These are phyloP conservation scores for Taphrina communis DNA, from an alignment of 1,139 yeast genomes.

Conservation along the genomic window DNA sequence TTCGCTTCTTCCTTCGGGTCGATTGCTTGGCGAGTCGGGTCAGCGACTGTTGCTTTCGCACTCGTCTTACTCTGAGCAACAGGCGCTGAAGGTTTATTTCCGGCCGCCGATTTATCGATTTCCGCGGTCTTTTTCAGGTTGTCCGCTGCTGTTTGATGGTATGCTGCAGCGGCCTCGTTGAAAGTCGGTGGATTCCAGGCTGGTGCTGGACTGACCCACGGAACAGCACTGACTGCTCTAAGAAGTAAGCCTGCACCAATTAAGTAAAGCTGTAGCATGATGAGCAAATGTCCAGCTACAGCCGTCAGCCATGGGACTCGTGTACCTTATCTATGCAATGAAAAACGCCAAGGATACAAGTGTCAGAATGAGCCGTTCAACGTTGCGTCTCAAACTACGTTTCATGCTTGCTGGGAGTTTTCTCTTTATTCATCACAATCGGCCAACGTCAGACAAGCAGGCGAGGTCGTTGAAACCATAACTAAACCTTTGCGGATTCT, in stretches of 20 bases:
- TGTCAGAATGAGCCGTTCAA: constrained; percentile 10
- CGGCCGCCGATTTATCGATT: not conserved
- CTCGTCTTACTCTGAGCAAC: not conserved
- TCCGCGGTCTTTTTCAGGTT: not conserved
- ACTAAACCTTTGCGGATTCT: too few relatives aligned
- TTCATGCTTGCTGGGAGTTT: not conserved
- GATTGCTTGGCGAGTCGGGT: not conserved
- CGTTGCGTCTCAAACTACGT: not conserved
- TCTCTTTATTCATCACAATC: too few relatives aligned
- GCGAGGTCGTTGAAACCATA: too few relatives aligned
- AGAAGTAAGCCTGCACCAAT: not conserved
- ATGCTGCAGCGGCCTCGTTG: constrained; percentile 11
- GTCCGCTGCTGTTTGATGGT: constrained; percentile 17
- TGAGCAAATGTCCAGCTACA: not conserved
- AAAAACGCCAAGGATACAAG: not conserved
- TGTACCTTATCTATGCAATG: too few relatives aligned
- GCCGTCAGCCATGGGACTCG: too few relatives aligned
- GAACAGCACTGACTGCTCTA: constrained; percentile 9
- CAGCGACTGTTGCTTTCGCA: not conserved
- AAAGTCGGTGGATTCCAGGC: constrained; percentile 5
- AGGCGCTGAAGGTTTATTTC: not conserved
- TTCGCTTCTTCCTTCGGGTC: constrained; percentile 15
- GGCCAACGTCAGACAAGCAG: too few relatives aligned
- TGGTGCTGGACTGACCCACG: constrained; percentile 15
- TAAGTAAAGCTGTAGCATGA: not conserved